Percentiles rank a stretch among this genome's conserved stretches.
Conservation (phyloP, 192 early-diverging fungal species). For the Kappamyces sp. region DNA sequence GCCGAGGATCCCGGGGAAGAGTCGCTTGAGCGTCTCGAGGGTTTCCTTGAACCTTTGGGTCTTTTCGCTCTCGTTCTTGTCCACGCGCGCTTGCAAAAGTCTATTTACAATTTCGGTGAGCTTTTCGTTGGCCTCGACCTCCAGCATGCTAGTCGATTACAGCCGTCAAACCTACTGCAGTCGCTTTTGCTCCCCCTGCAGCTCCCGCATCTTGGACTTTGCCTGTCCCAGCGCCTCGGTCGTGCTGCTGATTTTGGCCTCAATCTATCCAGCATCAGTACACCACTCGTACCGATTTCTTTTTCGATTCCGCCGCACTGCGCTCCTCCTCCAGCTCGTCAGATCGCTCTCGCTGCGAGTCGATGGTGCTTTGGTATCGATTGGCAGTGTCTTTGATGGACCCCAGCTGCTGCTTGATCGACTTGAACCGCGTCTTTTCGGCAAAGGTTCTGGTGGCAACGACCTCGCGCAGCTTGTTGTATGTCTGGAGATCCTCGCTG, state of each 20-base stretch:
- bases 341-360: slow-evolving; percentile 3
- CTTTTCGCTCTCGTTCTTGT: slow-evolving; percentile 77
- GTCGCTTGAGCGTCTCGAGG: slow-evolving; percentile 69
- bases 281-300: slow-evolving; percentile 21
- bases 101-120: slow-evolving; percentile 68
- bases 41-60: slow-evolving; percentile 71
- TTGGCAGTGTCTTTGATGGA: slow-evolving; percentile 44
- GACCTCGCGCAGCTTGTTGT: slow-evolving; percentile 55
- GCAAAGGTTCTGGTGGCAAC: slow-evolving; percentile 58
- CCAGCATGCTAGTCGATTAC: slow-evolving; percentile 36
- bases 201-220: slow-evolving; percentile 49
- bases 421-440: slow-evolving; percentile 65
- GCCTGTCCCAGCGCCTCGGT: slow-evolving; percentile 44
- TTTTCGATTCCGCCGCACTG: slow-evolving; percentile 19
- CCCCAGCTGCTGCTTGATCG: slow-evolving; percentile 35
- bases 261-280: slow-evolving; percentile 18
- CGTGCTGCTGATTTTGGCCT: slow-evolving; percentile 19
- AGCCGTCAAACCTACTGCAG: slow-evolving; percentile 46
- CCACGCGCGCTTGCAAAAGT: slow-evolving; percentile 73
- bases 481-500: slow-evolving; percentile 42
- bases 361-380: slow-evolving; percentile 30
- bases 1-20: slow-evolving; percentile 83
- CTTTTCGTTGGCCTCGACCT: slow-evolving; percentile 79
- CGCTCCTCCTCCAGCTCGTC: slow-evolving; percentile 44
- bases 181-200: slow-evolving; percentile 58